A percentile compares a stretch with the other conserved stretches of the same genome.
Evolutionary conservation across 2,329 filamentous ascomycete genomes (phyloP).

Genomic region (Chaetomium sp.): DNA sequence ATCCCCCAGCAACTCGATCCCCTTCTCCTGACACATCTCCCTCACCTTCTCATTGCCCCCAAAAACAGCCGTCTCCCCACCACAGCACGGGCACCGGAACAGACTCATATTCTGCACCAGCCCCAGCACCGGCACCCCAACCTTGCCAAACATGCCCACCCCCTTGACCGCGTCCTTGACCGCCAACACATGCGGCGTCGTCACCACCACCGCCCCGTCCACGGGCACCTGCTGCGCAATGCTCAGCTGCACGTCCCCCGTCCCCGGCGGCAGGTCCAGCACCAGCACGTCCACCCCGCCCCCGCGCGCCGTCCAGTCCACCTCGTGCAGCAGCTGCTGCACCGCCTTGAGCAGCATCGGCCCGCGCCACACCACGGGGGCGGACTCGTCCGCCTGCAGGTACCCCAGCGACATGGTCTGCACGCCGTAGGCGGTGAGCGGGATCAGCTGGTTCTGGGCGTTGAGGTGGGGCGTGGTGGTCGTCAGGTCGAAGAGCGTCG

Average conservation of each 20-base stretch:
- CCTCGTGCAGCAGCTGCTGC: constrained; percentile 91
- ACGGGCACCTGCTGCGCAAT: constrained; percentile 93
- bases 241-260: constrained; percentile 94
- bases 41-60: constrained; percentile 66
- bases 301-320: constrained; percentile 71
- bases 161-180: constrained; percentile 91
- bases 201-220: constrained; percentile 84
- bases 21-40: constrained; percentile 69
- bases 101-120: constrained; percentile 92
- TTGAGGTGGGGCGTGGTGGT: constrained; percentile 77
- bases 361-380: constrained; percentile 91
- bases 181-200: constrained; percentile 90
- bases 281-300: constrained; percentile 79
- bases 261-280: constrained; percentile 89
- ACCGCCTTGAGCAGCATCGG: constrained; percentile 98
- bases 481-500: constrained; percentile 80
- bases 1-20: constrained; percentile 81
- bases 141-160: constrained; percentile 88
- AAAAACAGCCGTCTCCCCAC: constrained; percentile 74
- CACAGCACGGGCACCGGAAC: constrained; percentile 79
- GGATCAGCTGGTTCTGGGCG: constrained; percentile 74
- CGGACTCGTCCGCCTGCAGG: constrained; percentile 72
- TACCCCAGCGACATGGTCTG: constrained; percentile 99
- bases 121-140: constrained; percentile 77
- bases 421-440: constrained; percentile 89